Evolutionary conservation across 2,329 filamentous ascomycete genomes (phyloP).

Genomic region (Trichophyton simii): DNA sequence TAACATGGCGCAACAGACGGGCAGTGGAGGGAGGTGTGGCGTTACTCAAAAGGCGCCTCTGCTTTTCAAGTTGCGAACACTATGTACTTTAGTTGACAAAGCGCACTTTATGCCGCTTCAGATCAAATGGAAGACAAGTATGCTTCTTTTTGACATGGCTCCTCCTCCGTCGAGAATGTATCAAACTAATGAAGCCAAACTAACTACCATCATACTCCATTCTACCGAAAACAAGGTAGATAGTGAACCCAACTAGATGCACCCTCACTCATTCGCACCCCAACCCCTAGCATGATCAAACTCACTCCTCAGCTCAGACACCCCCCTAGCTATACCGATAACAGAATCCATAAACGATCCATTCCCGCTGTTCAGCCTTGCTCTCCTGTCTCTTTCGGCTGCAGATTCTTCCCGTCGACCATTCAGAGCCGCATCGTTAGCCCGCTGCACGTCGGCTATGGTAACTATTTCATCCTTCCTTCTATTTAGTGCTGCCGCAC

Average conservation of each 20-base stretch:
- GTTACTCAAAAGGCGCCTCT: neutral
- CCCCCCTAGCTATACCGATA: slow-evolving; percentile 56
- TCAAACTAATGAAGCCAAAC: neutral
- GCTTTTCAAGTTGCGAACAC: neutral
- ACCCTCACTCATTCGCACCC: slow-evolving; percentile 14
- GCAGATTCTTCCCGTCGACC: slow-evolving; percentile 5
- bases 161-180: neutral
- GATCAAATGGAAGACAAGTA: neutral
- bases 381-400: slow-evolving; percentile 14
- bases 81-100: neutral
- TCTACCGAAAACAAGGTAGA: no score
- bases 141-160: neutral
- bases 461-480: slow-evolving; percentile 15
- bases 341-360: slow-evolving; percentile 46
- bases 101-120: neutral
- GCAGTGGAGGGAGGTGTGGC: no score
- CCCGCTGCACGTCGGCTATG: slow-evolving; percentile 12
- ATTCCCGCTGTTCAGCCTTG: slow-evolving; percentile 15
- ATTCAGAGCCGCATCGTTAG: neutral
- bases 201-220: neutral
- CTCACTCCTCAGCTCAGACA: slow-evolving; percentile 44
- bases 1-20: neutral
- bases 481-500: slow-evolving; percentile 25
- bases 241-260: neutral
- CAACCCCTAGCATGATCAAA: slow-evolving; percentile 19